Percentiles rank a stretch among this genome's conserved stretches.
Evolutionary conservation across 257 asterid genomes (phyloP).

Genomic region (Sherardia arvensis): DNA sequence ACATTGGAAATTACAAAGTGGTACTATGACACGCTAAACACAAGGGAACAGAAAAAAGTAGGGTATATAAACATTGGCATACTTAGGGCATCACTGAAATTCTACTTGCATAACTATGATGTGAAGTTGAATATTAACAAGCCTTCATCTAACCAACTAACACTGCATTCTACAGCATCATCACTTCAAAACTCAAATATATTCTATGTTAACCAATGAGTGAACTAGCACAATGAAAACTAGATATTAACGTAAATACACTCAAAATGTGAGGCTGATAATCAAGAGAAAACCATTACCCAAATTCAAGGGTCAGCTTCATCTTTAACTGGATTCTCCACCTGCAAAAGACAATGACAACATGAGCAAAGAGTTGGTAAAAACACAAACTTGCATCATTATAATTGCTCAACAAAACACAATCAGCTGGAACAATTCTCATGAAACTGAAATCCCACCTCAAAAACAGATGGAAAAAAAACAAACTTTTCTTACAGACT

Average conservation of each 20-base stretch:
- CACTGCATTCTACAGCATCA: neutral
- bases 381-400: neutral
- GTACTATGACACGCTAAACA: neutral
- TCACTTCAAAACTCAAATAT: neutral
- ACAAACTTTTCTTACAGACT: neutral
- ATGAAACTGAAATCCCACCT: neutral
- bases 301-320: conserved; percentile 1
- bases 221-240: neutral
- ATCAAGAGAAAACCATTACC: neutral
- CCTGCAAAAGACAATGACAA: neutral
- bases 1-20: neutral
- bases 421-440: neutral
- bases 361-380: neutral
- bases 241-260: neutral
- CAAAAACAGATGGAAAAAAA: neutral
- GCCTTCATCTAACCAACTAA: neutral
- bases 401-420: neutral
- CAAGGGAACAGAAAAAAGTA: neutral
- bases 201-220: neutral
- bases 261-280: neutral
- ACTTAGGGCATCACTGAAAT: neutral
- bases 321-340: neutral
- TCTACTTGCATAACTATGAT: neutral
- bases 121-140: neutral
- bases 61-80: neutral